Evolutionary conservation across 768 basidiomycete genomes (phyloP), one percentile per base, ranked within the genome.

Genomic region (Leccinellum rugosiceps): DNA sequence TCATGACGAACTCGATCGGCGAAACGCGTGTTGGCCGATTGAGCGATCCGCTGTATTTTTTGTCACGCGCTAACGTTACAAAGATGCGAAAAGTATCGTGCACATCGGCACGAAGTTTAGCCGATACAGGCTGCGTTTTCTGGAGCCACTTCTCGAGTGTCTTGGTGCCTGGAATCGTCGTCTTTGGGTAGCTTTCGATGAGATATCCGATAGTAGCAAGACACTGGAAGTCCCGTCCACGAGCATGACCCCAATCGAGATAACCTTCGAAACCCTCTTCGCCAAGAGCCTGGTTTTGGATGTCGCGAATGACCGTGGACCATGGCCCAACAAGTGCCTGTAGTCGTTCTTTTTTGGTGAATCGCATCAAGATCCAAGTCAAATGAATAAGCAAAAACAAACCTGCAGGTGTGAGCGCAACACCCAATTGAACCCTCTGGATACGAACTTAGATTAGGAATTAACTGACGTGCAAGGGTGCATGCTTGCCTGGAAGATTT

Each of bases 401-500:
- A 81, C 80, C 81, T 62, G 78, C 77, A 3, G 80, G 78, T 17
- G 77, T 73, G 48, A 83, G 75, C 3, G 80, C 73, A 34, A 83
- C 76, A 7, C 82, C 81, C 19, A 80, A 61, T 63, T 83, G 81
- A 32, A 83, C 81, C 45, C 81, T 76, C 80, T 82, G 45, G 53
- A 21, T 38, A 30, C 17, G 19, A 50, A 50, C 17, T n/a, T 13
- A 44, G 23, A 45, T 32, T 58, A 55, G 53, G 34, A 34, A 56
- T 14, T 38, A 35, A 46, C 14, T 5, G 32, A 52, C 3, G 31
- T 35, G 14, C 17, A 26, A 50, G 45, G 13, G 19, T 38, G 26
- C 11, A 53, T 32, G 58, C 74, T 43, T 59, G 76, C 83, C 74
- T 82, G 78, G 60, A 87, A 90, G 25, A 87, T 83, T 63, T 87